Evolutionary conservation across 106 monocot species (phyloP), one percentile per base, ranked within the genome.

Genomic region (Acorus calamus): DNA sequence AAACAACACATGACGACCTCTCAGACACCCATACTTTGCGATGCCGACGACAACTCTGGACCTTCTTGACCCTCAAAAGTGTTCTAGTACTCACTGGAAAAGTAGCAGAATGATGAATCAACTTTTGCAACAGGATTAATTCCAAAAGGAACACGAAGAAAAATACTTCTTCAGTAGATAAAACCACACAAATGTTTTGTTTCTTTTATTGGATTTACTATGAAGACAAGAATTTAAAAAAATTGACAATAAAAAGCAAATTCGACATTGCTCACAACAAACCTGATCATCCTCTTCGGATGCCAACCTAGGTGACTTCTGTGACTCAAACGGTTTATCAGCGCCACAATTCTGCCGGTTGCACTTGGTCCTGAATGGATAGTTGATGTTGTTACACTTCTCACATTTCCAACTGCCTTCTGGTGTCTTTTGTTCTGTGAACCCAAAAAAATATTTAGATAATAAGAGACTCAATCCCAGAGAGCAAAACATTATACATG

Each of bases 341-440:
- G 93, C 89, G 52, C 89, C 93, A 67, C 93, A 94, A 60, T 84
- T 81, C 52, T 86, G 93, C 4, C 93, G 67, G 52, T 94, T 94
- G 66, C 93, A 94, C 52, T 89, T 89, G 11, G 81, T 84, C 45
- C 93, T 74, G 77, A 94, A 94, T 14, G 93, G 89, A 66, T 89
- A 94, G 47, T 94, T 94, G 64, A 94, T 94, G 74, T 94, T 94
- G 65, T 79, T 81, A 50, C 93, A 94, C 57, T 94, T 79, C 46
- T 83, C 75, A 53, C 93, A 94, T 71, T 94, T 89, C 93, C 93
- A 94, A 57, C 89, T 94, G 0, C 93, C 93, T 53, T 94, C 93
- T 47, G 89, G 89, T 78, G 81, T 86, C 74, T 89, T 94, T 52
- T 75, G 61, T 72, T 94, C 93, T 94, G 83, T 47, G 56, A 9